Evolutionary conservation across 805 yeast species (phyloP), one percentile per base, ranked within the genome.

Genomic region (Metschnikowia reukaufii): DNA sequence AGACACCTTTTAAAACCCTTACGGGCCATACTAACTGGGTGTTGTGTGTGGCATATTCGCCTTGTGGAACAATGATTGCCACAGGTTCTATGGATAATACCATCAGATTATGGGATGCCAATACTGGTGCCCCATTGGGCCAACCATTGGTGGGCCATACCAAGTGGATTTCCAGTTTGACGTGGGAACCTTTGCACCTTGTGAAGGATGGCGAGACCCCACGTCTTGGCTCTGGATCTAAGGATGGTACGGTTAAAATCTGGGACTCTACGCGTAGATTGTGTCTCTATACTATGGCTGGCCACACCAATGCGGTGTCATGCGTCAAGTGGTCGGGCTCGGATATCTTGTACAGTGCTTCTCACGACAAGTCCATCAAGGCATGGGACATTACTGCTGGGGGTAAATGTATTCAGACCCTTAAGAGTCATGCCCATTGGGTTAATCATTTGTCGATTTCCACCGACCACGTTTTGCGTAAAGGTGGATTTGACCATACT

Each of bases 261-360:
- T 94, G 99, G 99, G 96, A 92, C 59, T 78, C 89, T 2, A 76
- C 81, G 12, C 69, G 83, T 35, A 78, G 96, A 55, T 76, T 74
- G 1, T 82, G 90, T 57, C 59, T 78, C 43, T 73, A 78, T 63
- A 84, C 95, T 1, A 70, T 94, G 76, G 79, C 87, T 45, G 97
- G 98, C 0, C 99, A 94, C 62, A 77, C 89, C 27, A 81, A 86
- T 41, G 80, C 96, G 0, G 97, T 94, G 2, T 84, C 96, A 1
- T 89, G 97, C 69, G 95, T 91, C n/a, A 90, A 84, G 65, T 94
- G 99, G 99, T 88, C 97, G 48, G 99, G 99, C 2, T 72, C 81
- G 38, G 88, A 90, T 44, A 74, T 85, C 16, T 75, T 94, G 30
- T 94, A 91, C 65, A 82, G 95, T 27, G 91, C 88, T 1, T 90